These are phyloP conservation scores for Claviceps purpurea DNA, from an alignment of 2,329 filamentous ascomycete species.

Conservation along the genomic window DNA sequence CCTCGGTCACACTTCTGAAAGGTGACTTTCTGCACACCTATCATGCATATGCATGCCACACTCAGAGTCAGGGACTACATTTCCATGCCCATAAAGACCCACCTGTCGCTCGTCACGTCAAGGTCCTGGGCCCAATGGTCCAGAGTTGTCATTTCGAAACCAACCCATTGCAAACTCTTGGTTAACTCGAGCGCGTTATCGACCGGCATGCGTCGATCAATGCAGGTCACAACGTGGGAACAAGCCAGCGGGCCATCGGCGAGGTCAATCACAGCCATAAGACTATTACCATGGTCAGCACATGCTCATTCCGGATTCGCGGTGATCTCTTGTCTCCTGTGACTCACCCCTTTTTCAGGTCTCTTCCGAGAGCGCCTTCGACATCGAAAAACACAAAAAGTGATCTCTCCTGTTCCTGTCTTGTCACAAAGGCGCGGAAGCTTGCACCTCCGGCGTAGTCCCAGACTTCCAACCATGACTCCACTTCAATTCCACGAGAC, in stretches of 20 bases:
- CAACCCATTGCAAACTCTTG: slow-evolving; percentile 84
- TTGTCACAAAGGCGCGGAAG: slow-evolving; percentile 75
- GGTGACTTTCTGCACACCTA: not conserved
- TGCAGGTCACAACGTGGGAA: slow-evolving; percentile 63
- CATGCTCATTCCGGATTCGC: not conserved
- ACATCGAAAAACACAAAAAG: slow-evolving; percentile 81
- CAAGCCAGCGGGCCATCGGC: slow-evolving; percentile 66
- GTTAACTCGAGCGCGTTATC: slow-evolving; percentile 53
- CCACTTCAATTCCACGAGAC: slow-evolving; percentile 26
- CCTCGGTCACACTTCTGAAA: not conserved
- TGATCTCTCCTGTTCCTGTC: slow-evolving; percentile 54
- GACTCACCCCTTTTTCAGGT: slow-evolving; percentile 77
- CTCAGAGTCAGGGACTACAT: slow-evolving; percentile 34
- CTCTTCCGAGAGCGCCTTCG: slow-evolving; percentile 53
- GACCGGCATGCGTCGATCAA: slow-evolving; percentile 56
- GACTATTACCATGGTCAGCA: slow-evolving; percentile 31
- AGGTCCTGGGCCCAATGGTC: slow-evolving; percentile 56
- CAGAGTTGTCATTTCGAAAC: slow-evolving; percentile 71
- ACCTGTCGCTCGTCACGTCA: slow-evolving; percentile 59
- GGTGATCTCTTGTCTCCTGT: not conserved
- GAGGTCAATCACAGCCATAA: slow-evolving; percentile 84
- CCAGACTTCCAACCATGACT: slow-evolving; percentile 64
- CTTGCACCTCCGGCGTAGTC: slow-evolving; percentile 74
- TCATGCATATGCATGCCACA: not conserved
- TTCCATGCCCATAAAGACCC: slow-evolving; percentile 85